Percentiles rank a stretch among this genome's conserved stretches.
Evolutionary conservation across 176 grass and related monocot species (phyloP).

Genomic region (Phragmites australis): DNA sequence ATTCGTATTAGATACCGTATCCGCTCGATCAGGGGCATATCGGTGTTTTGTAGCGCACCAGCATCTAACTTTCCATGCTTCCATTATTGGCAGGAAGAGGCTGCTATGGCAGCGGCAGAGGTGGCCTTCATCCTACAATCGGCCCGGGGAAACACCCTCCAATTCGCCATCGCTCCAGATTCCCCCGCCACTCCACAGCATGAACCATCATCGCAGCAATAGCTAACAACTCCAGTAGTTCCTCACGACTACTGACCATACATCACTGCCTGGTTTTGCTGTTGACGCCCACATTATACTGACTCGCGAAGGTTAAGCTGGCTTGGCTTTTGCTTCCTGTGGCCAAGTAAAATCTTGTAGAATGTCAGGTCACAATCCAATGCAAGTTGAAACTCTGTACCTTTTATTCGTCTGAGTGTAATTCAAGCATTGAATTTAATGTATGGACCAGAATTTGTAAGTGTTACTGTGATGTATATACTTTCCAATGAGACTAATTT

Average conservation of each 20-base stretch:
- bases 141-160: slow-evolving; percentile 45
- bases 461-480: not conserved
- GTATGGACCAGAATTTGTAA: no score
- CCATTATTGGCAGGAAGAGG: slow-evolving; percentile 58
- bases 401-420: slow-evolving; percentile 12
- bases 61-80: not conserved
- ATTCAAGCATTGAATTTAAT: slow-evolving; percentile 21
- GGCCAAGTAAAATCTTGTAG: slow-evolving; percentile 21
- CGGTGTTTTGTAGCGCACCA: no score
- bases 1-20: no score
- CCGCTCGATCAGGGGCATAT: no score
- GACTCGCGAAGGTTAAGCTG: not conserved
- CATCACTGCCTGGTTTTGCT: not conserved
- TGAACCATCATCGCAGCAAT: slow-evolving; percentile 45
- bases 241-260: slow-evolving; percentile 5
- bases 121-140: slow-evolving; percentile 93
- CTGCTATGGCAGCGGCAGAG: slow-evolving; percentile 71
- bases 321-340: slow-evolving; percentile 6
- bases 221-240: slow-evolving; percentile 32
- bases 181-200: slow-evolving; percentile 84
- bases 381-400: not conserved
- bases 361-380: not conserved
- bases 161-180: slow-evolving; percentile 84
- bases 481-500: not conserved
- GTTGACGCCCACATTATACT: not conserved